Base-by-base conservation (phyloP, 2,329 filamentous ascomycete genomes). In the Apiospora pterosperma region DNA sequence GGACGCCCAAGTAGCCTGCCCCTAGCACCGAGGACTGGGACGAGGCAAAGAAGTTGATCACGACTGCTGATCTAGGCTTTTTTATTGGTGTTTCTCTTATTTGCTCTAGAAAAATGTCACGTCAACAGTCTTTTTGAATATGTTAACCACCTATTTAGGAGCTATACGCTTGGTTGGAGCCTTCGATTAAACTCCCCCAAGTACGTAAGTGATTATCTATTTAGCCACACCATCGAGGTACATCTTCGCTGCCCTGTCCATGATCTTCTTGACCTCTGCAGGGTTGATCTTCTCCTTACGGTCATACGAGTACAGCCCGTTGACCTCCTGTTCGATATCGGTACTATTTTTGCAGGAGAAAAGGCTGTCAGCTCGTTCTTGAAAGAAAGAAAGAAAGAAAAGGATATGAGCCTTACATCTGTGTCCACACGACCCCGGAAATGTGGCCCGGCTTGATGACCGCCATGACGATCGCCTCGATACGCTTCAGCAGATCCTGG, bases 271-370 rank as follows among this genome's bases (percentile, higher is more conserved):
- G 31, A 90, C 83, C 67, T 82, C 82, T 0, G 71, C 74, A 0
- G 84, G 78, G n/a, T 86, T 82, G 48, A 91, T 77, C 76, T 91
- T 91, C 66, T 84, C 83, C 69, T 81, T 79, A 1, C 89, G 81
- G 66, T 90, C 84, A 67, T 84, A 89, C 0, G 87, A 84, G 69
- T 90, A 90, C 28, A 91, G 70, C 0, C 88, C 89, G 68, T 91
- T 91, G 39, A 87, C 85, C 71, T 91, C 89, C 70, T 91, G 88
- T 74, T 91, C 88, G 62, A 91, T 88, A 70, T 88, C 84, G 64
- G 80, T 80, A 41, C 81, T 21, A 0, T 10, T 19, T 39, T 21
- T n/a, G 48, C 28, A 25, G 5, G 5, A 10, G 8, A 34, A 34
- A 3, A 11, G 8, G 34, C 14, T 4, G 58, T 36, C 21, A 59